phyloP scores from a whole-genome alignment of 1,284 basidiomycete genomes.

The Ceratobasidium sp. region DNA sequence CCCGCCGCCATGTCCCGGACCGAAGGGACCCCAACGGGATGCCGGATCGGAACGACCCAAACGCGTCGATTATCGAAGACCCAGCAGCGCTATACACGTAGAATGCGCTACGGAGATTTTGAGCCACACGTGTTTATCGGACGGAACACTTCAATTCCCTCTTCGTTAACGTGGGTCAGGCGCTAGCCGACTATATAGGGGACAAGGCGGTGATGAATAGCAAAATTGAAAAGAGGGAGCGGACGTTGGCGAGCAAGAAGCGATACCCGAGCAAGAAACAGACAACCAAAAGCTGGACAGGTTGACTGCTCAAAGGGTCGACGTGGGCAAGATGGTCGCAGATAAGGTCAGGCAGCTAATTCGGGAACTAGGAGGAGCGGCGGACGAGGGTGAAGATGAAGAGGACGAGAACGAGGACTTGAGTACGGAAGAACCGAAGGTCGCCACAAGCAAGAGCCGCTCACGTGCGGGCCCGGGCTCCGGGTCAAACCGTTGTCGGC shows the following conservation, averaged over 20 bases:
- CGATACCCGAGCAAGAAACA: conserved; percentile 44
- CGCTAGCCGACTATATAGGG: conserved; percentile 9
- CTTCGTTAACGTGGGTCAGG: not conserved
- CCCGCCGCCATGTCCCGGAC: conserved; percentile 39
- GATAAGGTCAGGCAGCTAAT: conserved; percentile 34
- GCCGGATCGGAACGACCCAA: conserved; percentile 43
- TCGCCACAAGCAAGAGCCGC: conserved; percentile 1
- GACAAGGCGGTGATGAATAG: conserved; percentile 40
- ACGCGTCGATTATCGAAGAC: conserved; percentile 38
- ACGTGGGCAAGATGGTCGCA: conserved; percentile 37
- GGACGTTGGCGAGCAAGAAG: conserved; percentile 43
- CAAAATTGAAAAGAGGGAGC: conserved; percentile 43
- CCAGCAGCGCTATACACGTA: conserved; percentile 24
- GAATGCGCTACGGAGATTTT: conserved; percentile 47
- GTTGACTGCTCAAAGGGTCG: conserved; percentile 38
- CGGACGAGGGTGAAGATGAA: conserved; percentile 9
- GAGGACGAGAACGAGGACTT: conserved; percentile 31
- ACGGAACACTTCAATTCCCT: conserved; percentile 35
- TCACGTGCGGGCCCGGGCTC: conserved; percentile 26
- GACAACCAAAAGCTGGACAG: conserved; percentile 38
- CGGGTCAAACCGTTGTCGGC: conserved; percentile 38
- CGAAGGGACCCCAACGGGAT: conserved; percentile 41
- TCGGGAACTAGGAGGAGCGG: conserved; percentile 24
- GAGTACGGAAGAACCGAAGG: not conserved
- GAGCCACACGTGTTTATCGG: conserved; percentile 46